Evolutionary conservation across 805 yeast genomes (phyloP), one percentile per base, ranked within the genome.

Genomic region (Candida glaebosa): DNA sequence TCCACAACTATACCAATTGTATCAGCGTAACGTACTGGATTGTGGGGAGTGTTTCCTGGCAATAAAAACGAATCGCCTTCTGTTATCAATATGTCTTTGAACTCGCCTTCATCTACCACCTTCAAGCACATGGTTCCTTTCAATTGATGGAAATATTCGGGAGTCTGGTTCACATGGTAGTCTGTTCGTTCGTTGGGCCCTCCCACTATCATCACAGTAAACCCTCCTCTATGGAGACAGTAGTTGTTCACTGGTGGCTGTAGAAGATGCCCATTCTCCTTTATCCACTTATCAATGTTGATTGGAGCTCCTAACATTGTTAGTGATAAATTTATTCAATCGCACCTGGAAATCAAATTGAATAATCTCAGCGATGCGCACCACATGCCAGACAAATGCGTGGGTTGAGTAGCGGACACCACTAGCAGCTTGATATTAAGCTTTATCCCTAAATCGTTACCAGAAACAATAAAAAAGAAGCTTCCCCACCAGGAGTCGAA

Each of bases 161-260:
- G 96, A 0, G 97, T 90, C 53, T 87, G 95, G 57, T 90, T 90
- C 37, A 90, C 78, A 56, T 90, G 97, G 58, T 87, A 90, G 58
- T 90, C 97, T 0, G 96, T 89, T 43, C 97, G 73, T 54, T 83
- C 95, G 59, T 90, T 90, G 3, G 97, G 97, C 0, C 97, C 97
- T 12, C 97, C 97, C 1, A 90, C 95, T 39, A 89, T 81, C 96
- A 90, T 90, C 28, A 89, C 88, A 0, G 96, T 89, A 59, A 85
- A 86, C 0, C 96, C 96, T 4, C 95, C 96, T 37, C 89, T 72
- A 61, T 90, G 96, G 20, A 90, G 76, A 56, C 96, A 88, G 65
- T 66, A 90, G 58, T 90, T 90, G 61, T 88, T 88, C 25, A 90
- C 96, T 1, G 97, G 97, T 1, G 97, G 97, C 59, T 86, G 82